phyloP scores from a whole-genome alignment of 1,284 basidiomycete species.

The Sporisorium graminicola region DNA sequence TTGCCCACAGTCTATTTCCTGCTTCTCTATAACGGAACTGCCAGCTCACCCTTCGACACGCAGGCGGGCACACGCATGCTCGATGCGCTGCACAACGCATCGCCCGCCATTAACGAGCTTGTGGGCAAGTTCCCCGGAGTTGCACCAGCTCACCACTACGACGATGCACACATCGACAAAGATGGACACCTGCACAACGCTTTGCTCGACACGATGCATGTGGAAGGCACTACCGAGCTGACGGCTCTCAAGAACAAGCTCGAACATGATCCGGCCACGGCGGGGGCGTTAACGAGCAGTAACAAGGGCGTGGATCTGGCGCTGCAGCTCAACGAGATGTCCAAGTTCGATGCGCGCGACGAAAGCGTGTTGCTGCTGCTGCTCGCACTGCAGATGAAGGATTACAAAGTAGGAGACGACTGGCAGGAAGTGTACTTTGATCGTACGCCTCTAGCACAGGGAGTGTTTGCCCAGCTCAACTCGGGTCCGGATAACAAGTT shows the following conservation, averaged over 20 bases:
- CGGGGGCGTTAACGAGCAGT: background rate
- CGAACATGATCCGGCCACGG: slow-evolving; percentile 1
- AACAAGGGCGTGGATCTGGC: slow-evolving; percentile 10
- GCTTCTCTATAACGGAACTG: slow-evolving; percentile 31
- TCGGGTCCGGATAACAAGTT: slow-evolving; percentile 37
- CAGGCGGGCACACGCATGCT: slow-evolving; percentile 23
- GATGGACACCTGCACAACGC: slow-evolving; percentile 39
- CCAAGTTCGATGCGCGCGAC: slow-evolving; percentile 24
- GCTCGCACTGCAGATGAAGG: slow-evolving; percentile 26
- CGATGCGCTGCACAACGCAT: slow-evolving; percentile 28
- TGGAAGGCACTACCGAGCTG: slow-evolving; percentile 28
- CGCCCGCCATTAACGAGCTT: slow-evolving; percentile 35
- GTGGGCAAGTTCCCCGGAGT: slow-evolving; percentile 23
- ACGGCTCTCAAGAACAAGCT: slow-evolving; percentile 22
- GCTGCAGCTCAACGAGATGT: slow-evolving; percentile 26
- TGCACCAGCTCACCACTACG: slow-evolving; percentile 5
- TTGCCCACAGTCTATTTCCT: slow-evolving; percentile 23
- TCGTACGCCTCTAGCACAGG: slow-evolving; percentile 12
- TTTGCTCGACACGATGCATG: slow-evolving; percentile 29
- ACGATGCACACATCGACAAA: slow-evolving; percentile 27
- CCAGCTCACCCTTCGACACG: slow-evolving; percentile 12
- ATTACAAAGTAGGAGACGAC: slow-evolving; percentile 27
- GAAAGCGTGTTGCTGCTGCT: slow-evolving; percentile 43
- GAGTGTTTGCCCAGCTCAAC: slow-evolving; percentile 26
- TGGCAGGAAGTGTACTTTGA: slow-evolving; percentile 40